Evolutionary conservation across 1,284 basidiomycete species (phyloP).

Genomic region (Fomitopsis schrenkii): DNA sequence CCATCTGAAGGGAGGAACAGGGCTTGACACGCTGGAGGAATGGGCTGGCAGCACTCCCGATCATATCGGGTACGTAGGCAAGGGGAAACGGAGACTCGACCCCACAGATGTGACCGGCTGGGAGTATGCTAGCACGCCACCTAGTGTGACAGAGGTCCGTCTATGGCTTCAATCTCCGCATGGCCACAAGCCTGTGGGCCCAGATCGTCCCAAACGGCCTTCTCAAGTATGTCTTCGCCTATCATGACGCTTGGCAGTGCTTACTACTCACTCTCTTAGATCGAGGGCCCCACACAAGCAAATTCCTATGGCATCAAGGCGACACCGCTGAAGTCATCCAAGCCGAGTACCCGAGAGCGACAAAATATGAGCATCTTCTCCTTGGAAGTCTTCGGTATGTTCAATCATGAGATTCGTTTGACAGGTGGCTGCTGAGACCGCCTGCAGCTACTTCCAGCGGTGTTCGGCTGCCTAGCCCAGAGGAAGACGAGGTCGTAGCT

Average conservation of each 20-base stretch:
- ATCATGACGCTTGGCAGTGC: slow-evolving; percentile 13
- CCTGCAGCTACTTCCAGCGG: slow-evolving; percentile 59
- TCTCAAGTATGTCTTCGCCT: slow-evolving; percentile 46
- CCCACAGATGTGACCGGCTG: slow-evolving; percentile 49
- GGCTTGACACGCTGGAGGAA: slow-evolving; percentile 46
- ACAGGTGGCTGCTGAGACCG: background rate
- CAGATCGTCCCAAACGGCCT: slow-evolving; percentile 24
- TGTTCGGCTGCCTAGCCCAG: slow-evolving; percentile 66
- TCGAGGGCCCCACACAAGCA: slow-evolving; percentile 74
- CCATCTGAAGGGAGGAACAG: slow-evolving; percentile 58
- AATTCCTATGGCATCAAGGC: slow-evolving; percentile 67
- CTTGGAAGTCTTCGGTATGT: slow-evolving; percentile 80
- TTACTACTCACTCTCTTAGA: slow-evolving; percentile 38
- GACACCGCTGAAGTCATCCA: slow-evolving; percentile 42
- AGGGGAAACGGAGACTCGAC: slow-evolving; percentile 3
- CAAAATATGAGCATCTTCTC: slow-evolving; percentile 81
- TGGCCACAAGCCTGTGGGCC: background rate
- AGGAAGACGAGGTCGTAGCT: slow-evolving; percentile 67
- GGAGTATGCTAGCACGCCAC: slow-evolving; percentile 74
- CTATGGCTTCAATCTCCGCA: slow-evolving; percentile 45
- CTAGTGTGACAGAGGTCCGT: slow-evolving; percentile 46
- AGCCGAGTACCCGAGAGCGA: slow-evolving; percentile 49
- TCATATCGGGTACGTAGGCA: background rate
- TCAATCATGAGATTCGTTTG: background rate
- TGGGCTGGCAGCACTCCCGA: slow-evolving; percentile 34